Base-by-base conservation (phyloP, 148 eudicot species). In the Nepenthes gracilis region DNA sequence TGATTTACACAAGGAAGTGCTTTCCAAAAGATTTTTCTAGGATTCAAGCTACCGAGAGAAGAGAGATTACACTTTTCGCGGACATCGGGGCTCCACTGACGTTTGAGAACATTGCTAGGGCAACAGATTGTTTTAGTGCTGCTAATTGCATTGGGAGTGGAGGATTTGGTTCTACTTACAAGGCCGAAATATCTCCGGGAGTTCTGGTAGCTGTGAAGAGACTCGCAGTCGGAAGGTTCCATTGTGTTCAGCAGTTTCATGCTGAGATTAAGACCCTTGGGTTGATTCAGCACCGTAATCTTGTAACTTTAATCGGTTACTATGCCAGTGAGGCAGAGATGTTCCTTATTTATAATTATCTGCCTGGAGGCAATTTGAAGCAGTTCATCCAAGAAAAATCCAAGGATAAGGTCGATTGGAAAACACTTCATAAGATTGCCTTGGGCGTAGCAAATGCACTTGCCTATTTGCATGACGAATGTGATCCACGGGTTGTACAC, bases 111-210 rank as follows among this genome's bases (percentile, higher is more conserved):
- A 80, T 83, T 48, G 79, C 75, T 60, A 62, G 70, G 56, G 80
- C 88, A 38, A 78, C 85, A 6, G 85, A 77, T 32, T 72, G 75
- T 72, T 83, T 83, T 67, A 76, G 79, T 68, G 66, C 74, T 51
- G 63, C 78, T 33, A 80, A 83, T 61, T 63, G 78, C 52, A 80
- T 83, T 47, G 88, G 88, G 35, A 83, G 80, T 54, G 88, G 85
- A 23, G 87, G 88, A 34, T 83, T 83, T 59, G 88, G 88, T 55
- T 75, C 88, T 32, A 83, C 85, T 54, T 80, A 83, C 73, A 83
- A 80, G 61, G 88, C 88, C 13, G 85, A 83, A 65, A 48, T 83
- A 12, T 49, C 62, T 54, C 77, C 85, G 2, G 81, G 88, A 32
- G 71, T 67, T 63, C 75, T 76, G 68, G 88, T 83, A 60, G 88